Evolutionary conservation across 1,139 yeast species (phyloP).

Genomic region (Geotrichum citri-aurantii): DNA sequence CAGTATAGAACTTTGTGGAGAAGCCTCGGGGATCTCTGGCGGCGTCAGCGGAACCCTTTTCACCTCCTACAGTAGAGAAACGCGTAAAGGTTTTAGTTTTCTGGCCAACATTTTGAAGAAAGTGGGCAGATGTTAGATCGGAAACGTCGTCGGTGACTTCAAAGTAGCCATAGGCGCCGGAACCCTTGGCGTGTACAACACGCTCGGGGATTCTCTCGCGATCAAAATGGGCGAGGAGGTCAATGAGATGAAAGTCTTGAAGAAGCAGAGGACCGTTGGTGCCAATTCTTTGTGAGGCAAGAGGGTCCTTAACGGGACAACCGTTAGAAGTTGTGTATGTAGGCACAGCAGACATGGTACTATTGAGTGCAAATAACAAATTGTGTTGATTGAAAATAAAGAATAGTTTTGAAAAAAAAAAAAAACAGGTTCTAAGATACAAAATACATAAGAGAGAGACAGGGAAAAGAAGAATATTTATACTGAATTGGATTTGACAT

Average conservation of each 20-base stretch:
- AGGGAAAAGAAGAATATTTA: too few relatives aligned
- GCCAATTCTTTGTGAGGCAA: constrained; percentile 71
- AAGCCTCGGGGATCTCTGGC: constrained; percentile 92
- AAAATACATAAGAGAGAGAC: too few relatives aligned
- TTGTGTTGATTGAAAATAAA: not conserved
- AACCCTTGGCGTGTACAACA: constrained; percentile 87
- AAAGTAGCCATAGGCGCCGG: constrained; percentile 77
- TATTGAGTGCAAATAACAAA: too few relatives aligned
- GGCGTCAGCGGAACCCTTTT: constrained; percentile 74
- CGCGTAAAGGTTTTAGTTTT: constrained; percentile 69
- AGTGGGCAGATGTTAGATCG: constrained; percentile 65
- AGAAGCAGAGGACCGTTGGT: constrained; percentile 68
- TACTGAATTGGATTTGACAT: too few relatives aligned
- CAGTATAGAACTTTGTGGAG: constrained; percentile 75
- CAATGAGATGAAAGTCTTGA: constrained; percentile 75
- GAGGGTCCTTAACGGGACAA: constrained; percentile 57
- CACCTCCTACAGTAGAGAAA: constrained; percentile 89
- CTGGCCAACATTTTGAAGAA: constrained; percentile 67
- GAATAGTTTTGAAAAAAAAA: not conserved
- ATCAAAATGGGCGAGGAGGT: constrained; percentile 74
- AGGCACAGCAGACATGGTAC: constrained; percentile 15
- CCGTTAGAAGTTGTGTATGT: constrained; percentile 68
- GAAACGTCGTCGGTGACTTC: constrained; percentile 79
- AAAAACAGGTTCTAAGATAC: too few relatives aligned
- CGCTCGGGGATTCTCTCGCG: constrained; percentile 86